Evolutionary conservation across 306 rosid genomes (phyloP), one percentile per base, ranked within the genome.

Genomic region (Vigna nakashimae): DNA sequence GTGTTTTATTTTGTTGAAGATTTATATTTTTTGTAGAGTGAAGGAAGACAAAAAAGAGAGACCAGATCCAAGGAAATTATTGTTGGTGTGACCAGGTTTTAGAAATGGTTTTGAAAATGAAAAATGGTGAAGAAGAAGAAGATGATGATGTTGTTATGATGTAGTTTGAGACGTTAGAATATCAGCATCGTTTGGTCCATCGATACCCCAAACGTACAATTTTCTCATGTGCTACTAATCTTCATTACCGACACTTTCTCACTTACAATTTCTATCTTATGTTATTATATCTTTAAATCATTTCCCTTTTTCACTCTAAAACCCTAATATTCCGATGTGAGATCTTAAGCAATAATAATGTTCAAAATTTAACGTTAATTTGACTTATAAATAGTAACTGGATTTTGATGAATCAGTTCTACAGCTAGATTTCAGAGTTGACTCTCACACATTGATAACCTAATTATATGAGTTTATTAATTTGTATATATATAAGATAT

Each of bases 141-240:
- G 9, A 8, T 0, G 9, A 8, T 0, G 2, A 38, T 6, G 9
- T 0, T 32, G 36, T 32, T 32, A 5, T 5, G 38, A 7, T 38
- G 42, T 38, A 40, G 46, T 42, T 74, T 57, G 15, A 67, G 88
- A 81, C 80, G 89, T 88, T 86, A 77, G 75, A 58, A 82, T 86
- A 83, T 88, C 96, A 18, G 34, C 66, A 80, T 87, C 90, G 13
- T 30, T 82, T 75, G 86, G 91, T 78, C 86, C 85, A 79, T 80
- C 43, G 30, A 73, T 69, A 81, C 73, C 69, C 69, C 69, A 45
- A 79, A 70, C 78, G 59, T 70, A 80, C 80, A 79, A 32, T 56
- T 17, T 56, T 70, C 75, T 69, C 86, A 79, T 83, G 66, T 79
- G 90, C 71, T 50, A 65, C 58, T 69, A 69, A 73, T 73, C 42